A percentile compares a stretch with the other conserved stretches of the same genome.
Conservation (phyloP, 495 filamentous ascomycete genomes). For the Aspergillus funiculosus region DNA sequence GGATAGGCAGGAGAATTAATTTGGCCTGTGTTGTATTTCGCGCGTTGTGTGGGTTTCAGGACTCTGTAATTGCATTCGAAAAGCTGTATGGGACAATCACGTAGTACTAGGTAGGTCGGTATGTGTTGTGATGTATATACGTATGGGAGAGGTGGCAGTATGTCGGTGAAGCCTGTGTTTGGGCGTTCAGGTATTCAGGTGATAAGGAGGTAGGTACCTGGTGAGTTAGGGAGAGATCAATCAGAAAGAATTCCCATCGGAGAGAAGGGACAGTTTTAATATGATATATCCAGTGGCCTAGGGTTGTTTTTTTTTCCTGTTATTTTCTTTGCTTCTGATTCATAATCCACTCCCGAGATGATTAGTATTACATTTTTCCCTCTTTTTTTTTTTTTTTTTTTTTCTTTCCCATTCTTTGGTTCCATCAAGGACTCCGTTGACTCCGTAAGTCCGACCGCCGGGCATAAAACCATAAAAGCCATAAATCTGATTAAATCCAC, state of each 20-base stretch:
- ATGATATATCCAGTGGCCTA: conserved; percentile 18
- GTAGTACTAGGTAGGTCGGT: too few relatives aligned
- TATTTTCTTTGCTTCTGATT: conserved; percentile 14
- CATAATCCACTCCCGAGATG: conserved; percentile 9
- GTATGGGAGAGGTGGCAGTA: too few relatives aligned
- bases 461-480: conserved; percentile 9
- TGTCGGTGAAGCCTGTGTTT: not conserved
- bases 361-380: conserved; percentile 8
- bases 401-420: conserved; percentile 7
- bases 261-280: conserved; percentile 6
- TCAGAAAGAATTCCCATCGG: conserved; percentile 8
- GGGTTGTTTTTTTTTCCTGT: conserved; percentile 3
- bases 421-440: conserved; percentile 9
- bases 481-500: conserved; percentile 4
- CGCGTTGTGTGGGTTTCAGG: too few relatives aligned
- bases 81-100: too few relatives aligned
- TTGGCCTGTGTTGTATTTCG: too few relatives aligned
- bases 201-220: conserved; percentile 2
- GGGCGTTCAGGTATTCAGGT: not conserved
- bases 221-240: conserved; percentile 1
- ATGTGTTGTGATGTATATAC: too few relatives aligned
- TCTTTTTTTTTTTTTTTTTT: conserved; percentile 8
- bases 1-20: too few relatives aligned
- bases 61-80: too few relatives aligned
- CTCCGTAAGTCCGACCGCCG: conserved; percentile 14